Evolutionary conservation across 495 filamentous ascomycete genomes (phyloP).

Genomic region (Daldinia vernicosa): DNA sequence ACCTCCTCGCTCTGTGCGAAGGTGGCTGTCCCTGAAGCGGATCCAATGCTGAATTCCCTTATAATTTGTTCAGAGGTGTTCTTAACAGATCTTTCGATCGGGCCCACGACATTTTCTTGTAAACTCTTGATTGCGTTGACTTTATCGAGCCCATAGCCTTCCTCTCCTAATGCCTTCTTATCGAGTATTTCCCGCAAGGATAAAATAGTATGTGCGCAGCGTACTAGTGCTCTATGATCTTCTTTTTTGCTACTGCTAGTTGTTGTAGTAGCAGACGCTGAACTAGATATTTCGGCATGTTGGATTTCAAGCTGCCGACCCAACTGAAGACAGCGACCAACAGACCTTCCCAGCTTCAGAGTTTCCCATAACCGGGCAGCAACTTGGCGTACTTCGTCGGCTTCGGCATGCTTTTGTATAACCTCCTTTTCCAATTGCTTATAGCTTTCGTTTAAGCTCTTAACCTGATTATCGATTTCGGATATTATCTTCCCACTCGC

Average conservation of each 20-base stretch:
- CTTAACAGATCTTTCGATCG: constrained; percentile 73
- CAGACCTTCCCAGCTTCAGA: constrained; percentile 77
- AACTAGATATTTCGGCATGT: constrained; percentile 61
- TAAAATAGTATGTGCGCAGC: constrained; percentile 79
- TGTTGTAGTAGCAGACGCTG: constrained; percentile 37
- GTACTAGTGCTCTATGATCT: constrained; percentile 79
- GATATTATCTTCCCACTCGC: constrained; percentile 73
- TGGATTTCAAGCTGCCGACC: constrained; percentile 89
- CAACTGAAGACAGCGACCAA: constrained; percentile 77
- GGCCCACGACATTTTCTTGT: constrained; percentile 69
- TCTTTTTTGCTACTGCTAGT: constrained; percentile 59
- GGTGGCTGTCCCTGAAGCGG: constrained; percentile 64
- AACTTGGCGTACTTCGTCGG: constrained; percentile 77
- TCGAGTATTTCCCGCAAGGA: constrained; percentile 76
- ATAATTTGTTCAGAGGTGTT: constrained; percentile 81
- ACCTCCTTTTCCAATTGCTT: constrained; percentile 84
- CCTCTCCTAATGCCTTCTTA: constrained; percentile 68
- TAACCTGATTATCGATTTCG: constrained; percentile 78
- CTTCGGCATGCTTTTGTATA: constrained; percentile 78
- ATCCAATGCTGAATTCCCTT: constrained; percentile 82
- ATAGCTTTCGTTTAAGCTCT: constrained; percentile 82
- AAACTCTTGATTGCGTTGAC: constrained; percentile 75
- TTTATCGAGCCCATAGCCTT: constrained; percentile 77
- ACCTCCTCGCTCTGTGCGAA: constrained; percentile 85
- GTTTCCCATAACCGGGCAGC: constrained; percentile 79